A percentile compares a stretch with the other conserved stretches of the same genome.
Evolutionary conservation across 2,329 filamentous ascomycete genomes (phyloP).

Genomic region (Neobulgaria alba): DNA sequence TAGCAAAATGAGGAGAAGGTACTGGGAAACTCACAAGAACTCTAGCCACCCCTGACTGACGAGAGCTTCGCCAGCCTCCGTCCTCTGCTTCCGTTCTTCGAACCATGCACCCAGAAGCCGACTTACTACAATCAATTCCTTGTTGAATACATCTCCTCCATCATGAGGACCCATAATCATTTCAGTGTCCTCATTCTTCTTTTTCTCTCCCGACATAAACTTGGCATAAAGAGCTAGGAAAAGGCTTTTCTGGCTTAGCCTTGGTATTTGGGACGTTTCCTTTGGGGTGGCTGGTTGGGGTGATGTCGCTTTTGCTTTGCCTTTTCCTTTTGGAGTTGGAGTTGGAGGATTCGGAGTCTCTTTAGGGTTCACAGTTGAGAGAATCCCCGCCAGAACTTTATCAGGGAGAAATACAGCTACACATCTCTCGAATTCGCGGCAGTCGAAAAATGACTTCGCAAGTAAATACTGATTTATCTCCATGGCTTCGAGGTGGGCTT

Average conservation of each 20-base stretch:
- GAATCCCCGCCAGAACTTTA: conserved; percentile 59
- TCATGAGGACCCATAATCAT: conserved; percentile 95
- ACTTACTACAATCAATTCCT: conserved; percentile 69
- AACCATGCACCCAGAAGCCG: conserved; percentile 78
- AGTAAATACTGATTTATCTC: conserved; percentile 80
- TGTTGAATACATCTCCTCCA: conserved; percentile 74
- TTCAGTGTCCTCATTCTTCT: conserved; percentile 91
- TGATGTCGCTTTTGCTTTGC: conserved; percentile 25
- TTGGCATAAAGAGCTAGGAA: conserved; percentile 90
- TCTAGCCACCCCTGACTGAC: conserved; percentile 88
- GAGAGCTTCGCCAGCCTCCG: conserved; percentile 46
- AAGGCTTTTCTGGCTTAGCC: conserved; percentile 79
- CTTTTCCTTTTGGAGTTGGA: conserved; percentile 55
- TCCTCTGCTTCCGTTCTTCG: conserved; percentile 46
- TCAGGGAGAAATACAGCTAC: conserved; percentile 82
- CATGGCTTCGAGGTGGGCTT: conserved; percentile 66
- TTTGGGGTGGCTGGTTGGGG: background rate
- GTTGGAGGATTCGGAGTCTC: conserved; percentile 31
- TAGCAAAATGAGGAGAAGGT: conserved; percentile 6
- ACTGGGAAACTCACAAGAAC: conserved; percentile 48
- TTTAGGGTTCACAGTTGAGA: conserved; percentile 37
- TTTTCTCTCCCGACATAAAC: conserved; percentile 88
- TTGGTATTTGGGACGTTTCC: too few species aligned
- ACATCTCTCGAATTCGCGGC: conserved; percentile 88
- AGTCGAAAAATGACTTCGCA: conserved; percentile 92